Conservation (phyloP, 768 basidiomycete species). For the Lyophyllum semitale region DNA sequence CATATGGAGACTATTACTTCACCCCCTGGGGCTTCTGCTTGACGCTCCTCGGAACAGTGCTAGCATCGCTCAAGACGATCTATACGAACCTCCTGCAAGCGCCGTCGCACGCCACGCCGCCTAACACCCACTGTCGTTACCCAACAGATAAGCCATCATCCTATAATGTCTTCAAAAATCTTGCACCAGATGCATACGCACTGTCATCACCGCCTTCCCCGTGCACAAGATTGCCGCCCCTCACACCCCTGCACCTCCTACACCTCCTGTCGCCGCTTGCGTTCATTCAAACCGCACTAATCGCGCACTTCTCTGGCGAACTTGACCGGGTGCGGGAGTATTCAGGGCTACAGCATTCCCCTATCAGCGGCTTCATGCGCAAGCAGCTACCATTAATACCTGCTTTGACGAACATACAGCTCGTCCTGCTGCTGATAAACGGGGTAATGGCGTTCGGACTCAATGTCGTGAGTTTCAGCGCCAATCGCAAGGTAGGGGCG, state of each 20-base stretch:
- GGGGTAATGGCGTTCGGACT: conserved; percentile 88
- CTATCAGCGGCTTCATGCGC: conserved; percentile 1
- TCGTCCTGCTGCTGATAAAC: conserved; percentile 67
- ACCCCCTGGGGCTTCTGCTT: conserved; percentile 82
- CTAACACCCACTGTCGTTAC: neutral
- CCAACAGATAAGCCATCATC: neutral
- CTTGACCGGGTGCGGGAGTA: conserved; percentile 57
- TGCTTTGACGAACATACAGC: conserved; percentile 34
- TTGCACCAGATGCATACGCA: neutral
- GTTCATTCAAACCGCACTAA: conserved; percentile 80
- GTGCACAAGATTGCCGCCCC: conserved; percentile 21
- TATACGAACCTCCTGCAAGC: conserved; percentile 81
- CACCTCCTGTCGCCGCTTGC: conserved; percentile 91
- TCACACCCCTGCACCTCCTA: conserved; percentile 78
- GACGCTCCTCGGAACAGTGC: conserved; percentile 86
- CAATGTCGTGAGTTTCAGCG: conserved; percentile 93
- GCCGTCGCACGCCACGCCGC: conserved; percentile 17
- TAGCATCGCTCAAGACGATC: conserved; percentile 94
- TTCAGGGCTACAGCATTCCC: neutral
- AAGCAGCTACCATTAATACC: conserved; percentile 37
- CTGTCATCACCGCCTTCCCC: neutral
- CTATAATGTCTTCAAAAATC: neutral
- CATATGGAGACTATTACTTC: conserved; percentile 95
- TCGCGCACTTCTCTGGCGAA: conserved; percentile 83
- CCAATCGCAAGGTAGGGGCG: conserved; percentile 91